phyloP scores from a whole-genome alignment of 495 filamentous ascomycete species.

The Viridothelium virens region DNA sequence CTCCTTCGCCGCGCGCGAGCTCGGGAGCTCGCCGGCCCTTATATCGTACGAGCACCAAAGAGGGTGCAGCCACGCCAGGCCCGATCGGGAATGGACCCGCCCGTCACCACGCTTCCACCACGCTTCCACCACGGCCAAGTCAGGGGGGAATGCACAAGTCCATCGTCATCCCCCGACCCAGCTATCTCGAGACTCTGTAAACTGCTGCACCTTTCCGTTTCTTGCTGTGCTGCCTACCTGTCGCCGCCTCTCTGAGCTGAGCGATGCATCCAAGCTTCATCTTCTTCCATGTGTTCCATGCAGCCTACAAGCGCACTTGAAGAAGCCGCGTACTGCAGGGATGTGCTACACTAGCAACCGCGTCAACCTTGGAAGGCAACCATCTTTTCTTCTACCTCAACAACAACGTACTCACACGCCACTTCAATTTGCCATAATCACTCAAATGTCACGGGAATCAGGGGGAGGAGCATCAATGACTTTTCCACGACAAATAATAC shows the following conservation, averaged over 20 bases:
- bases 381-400: neutral
- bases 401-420: no score
- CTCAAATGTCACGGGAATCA: no score
- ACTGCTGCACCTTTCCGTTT: neutral
- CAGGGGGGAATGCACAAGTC: constrained; percentile 5
- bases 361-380: neutral
- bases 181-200: no score
- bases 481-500: no score
- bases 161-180: neutral
- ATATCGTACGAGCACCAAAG: constrained; percentile 9
- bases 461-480: no score
- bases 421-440: no score
- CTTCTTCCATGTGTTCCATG: neutral
- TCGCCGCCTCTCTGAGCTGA: neutral
- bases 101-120: constrained; percentile 7
- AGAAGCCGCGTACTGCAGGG: neutral
- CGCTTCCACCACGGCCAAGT: neutral
- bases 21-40: constrained; percentile 6
- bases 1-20: neutral
- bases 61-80: constrained; percentile 5
- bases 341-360: neutral
- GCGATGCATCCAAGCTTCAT: no score
- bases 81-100: neutral
- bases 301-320: neutral
- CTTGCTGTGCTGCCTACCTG: neutral